Evolutionary conservation across 2,329 filamentous ascomycete species (phyloP).

Genomic region (Botrytis paeoniae): DNA sequence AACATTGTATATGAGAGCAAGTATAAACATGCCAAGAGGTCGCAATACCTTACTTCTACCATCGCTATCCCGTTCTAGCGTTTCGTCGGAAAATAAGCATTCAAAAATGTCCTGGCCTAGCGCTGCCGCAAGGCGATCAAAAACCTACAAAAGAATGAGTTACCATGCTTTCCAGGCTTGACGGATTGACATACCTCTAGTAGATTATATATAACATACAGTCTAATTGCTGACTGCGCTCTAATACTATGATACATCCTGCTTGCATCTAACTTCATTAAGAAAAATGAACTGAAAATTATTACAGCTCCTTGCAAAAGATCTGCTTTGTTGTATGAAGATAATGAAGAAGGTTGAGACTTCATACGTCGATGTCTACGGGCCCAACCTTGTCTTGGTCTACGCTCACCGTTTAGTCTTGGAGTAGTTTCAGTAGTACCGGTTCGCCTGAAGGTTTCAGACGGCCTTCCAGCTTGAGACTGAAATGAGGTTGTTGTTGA

Average conservation of each 20-base stretch:
- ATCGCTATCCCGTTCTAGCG: slow-evolving; percentile 79
- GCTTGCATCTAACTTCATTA: slow-evolving; percentile 92
- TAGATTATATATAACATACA: slow-evolving; percentile 98
- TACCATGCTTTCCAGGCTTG: slow-evolving; percentile 39
- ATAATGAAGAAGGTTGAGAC: slow-evolving; percentile 79
- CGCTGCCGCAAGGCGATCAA: slow-evolving; percentile 84
- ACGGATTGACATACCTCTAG: slow-evolving; percentile 60
- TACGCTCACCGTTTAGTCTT: slow-evolving; percentile 31
- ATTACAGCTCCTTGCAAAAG: slow-evolving; percentile 88
- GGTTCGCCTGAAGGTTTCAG: slow-evolving; percentile 23
- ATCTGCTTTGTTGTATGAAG: slow-evolving; percentile 91
- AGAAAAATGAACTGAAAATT: slow-evolving; percentile 74
- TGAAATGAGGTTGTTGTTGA: slow-evolving; percentile 33
- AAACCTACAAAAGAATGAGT: slow-evolving; percentile 85
- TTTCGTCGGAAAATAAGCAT: slow-evolving; percentile 91
- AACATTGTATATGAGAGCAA: slow-evolving; percentile 84
- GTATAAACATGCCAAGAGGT: slow-evolving; percentile 85
- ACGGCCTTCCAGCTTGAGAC: slow-evolving; percentile 25
- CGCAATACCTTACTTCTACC: slow-evolving; percentile 88
- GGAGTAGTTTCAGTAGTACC: slow-evolving; percentile 24
- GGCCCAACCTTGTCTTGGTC: slow-evolving; percentile 34
- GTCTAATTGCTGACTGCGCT: slow-evolving; percentile 93
- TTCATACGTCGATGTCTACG: slow-evolving; percentile 68
- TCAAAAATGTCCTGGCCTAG: slow-evolving; percentile 95
- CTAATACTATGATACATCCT: slow-evolving; percentile 98